A percentile compares a stretch with the other conserved stretches of the same genome.
These are phyloP conservation scores for Solanum clarkiae DNA, from an alignment of 257 asterid genomes.

Conservation along the genomic window DNA sequence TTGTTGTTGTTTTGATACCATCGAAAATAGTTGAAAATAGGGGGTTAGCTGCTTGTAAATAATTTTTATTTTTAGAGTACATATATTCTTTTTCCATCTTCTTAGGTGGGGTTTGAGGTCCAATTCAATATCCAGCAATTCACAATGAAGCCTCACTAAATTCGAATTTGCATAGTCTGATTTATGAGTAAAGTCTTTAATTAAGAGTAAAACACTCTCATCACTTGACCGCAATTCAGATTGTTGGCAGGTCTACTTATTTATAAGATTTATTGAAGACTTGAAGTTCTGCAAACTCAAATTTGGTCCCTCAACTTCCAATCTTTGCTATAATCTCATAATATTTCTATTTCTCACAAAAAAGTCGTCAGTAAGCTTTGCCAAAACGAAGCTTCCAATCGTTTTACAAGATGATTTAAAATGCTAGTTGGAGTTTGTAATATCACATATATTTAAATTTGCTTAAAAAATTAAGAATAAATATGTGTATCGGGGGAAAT, in stretches of 20 bases:
- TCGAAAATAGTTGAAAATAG: no score
- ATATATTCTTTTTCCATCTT: no score
- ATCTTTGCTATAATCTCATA: background rate
- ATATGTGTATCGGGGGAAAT: background rate
- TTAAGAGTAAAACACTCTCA: no score
- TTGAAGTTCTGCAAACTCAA: background rate
- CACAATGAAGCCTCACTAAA: no score
- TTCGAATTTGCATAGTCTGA: no score
- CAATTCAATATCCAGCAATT: no score
- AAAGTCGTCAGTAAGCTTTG: background rate
- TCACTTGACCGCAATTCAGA: no score
- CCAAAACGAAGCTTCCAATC: background rate
- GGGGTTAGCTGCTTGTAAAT: no score
- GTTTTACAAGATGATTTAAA: background rate
- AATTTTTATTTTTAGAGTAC: no score
- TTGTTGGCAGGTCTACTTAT: background rate
- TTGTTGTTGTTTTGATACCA: no score
- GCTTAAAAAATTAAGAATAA: background rate
- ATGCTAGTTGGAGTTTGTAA: background rate
- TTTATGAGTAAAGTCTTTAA: no score
- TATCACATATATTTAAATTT: background rate
- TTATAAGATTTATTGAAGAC: background rate
- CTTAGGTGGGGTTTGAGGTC: no score
- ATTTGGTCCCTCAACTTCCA: background rate
- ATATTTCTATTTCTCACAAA: background rate